A percentile compares a stretch with the other conserved stretches of the same genome.
Evolutionary conservation across 2,329 filamentous ascomycete species (phyloP).

Genomic region (Calonectria hawksworthii): DNA sequence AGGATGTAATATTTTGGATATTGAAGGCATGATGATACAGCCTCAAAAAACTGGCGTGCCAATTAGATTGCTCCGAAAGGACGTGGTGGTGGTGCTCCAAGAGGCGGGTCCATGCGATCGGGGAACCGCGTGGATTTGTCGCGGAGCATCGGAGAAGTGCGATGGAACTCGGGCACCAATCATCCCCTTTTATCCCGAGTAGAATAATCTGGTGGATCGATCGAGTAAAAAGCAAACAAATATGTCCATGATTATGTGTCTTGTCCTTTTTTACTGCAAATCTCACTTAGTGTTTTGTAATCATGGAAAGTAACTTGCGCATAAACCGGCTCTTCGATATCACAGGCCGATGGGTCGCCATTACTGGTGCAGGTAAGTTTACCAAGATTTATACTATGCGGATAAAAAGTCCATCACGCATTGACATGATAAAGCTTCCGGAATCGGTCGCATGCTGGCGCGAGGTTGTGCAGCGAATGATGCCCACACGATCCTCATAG

Average conservation of each 20-base stretch:
- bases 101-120: slow-evolving; percentile 5
- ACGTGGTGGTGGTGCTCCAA: background rate
- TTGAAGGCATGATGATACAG: background rate
- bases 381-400: background rate
- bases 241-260: background rate
- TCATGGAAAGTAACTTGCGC: background rate
- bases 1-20: background rate
- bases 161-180: background rate
- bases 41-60: background rate
- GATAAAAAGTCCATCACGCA: background rate
- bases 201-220: no score
- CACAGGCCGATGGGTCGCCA: slow-evolving; percentile 7
- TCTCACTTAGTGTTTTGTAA: background rate
- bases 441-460: slow-evolving; percentile 1
- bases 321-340: background rate
- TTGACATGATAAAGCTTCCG: background rate
- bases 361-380: background rate
- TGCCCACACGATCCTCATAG: slow-evolving; percentile 1
- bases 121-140: background rate
- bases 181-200: background rate
- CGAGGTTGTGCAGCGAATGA: background rate
- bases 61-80: background rate
- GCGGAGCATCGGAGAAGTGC: background rate
- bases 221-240: background rate
- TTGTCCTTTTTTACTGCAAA: background rate